Evolutionary conservation across 805 yeast genomes (phyloP).

Genomic region (Candida coquimbonensis): DNA sequence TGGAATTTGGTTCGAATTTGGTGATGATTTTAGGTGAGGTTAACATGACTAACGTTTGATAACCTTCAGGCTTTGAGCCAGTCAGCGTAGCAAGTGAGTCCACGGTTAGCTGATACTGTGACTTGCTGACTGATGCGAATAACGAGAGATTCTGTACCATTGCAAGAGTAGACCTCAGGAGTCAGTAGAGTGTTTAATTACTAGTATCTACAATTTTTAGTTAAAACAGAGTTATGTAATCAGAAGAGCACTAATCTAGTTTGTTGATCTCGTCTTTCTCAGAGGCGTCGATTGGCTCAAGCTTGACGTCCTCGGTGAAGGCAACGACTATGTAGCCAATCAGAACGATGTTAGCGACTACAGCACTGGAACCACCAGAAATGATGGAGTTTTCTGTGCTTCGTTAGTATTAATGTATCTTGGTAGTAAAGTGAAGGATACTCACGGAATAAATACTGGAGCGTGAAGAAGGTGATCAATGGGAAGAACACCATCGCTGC

Average conservation of each 20-base stretch:
- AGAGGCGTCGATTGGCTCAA: conserved; percentile 15
- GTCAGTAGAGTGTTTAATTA: not conserved
- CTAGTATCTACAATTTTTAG: not conserved
- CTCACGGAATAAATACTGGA: conserved; percentile 33
- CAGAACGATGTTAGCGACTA: conserved; percentile 66
- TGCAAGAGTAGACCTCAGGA: conserved; percentile 7
- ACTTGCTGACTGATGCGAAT: conserved; percentile 10
- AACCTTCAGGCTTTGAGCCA: conserved; percentile 12
- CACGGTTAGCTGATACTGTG: conserved; percentile 13
- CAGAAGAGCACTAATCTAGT: conserved; percentile 13
- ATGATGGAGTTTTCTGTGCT: conserved; percentile 42
- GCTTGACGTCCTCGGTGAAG: conserved; percentile 51
- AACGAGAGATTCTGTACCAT: conserved; percentile 26
- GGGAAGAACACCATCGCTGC: conserved; percentile 72
- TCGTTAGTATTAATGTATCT: conserved; percentile 18
- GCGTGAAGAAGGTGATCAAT: conserved; percentile 50
- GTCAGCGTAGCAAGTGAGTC: conserved; percentile 19
- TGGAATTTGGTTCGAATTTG: conserved; percentile 23
- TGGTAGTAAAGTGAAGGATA: not conserved
- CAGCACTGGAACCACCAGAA: conserved; percentile 78
- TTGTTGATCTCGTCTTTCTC: conserved; percentile 33
- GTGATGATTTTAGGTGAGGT: conserved; percentile 19
- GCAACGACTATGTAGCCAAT: conserved; percentile 71
- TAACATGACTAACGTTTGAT: conserved; percentile 12
- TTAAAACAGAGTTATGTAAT: conserved; percentile 1